phyloP scores from a whole-genome alignment of 495 filamentous ascomycete genomes.

The Aspergillus kassunensis region DNA sequence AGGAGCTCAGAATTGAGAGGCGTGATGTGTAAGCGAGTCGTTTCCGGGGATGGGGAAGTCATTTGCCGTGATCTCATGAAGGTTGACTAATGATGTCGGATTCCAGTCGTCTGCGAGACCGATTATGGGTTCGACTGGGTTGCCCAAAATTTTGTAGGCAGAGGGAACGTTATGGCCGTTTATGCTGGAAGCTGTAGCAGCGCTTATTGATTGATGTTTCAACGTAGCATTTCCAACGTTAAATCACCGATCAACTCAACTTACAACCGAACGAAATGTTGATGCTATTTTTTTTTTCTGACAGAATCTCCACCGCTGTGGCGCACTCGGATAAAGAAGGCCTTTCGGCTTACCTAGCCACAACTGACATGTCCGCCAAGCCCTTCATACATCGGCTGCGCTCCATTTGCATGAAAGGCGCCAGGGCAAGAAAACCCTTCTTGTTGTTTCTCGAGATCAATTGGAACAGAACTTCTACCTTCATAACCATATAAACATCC shows the following conservation, averaged over 20 bases:
- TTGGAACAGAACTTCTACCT: not conserved
- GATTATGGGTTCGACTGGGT: no score
- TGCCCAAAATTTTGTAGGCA: no score
- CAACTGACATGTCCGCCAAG: conserved; percentile 13
- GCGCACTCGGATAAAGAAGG: conserved; percentile 9
- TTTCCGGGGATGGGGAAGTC: conserved; percentile 27
- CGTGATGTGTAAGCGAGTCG: conserved; percentile 76
- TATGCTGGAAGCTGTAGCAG: no score
- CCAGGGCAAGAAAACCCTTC: not conserved
- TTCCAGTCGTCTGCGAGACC: no score
- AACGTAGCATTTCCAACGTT: no score
- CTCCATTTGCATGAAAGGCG: not conserved
- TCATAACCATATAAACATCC: no score
- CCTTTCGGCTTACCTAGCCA: no score
- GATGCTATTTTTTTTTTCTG: not conserved
- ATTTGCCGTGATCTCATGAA: conserved; percentile 10
- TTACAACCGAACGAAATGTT: not conserved
- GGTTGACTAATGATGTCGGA: not conserved
- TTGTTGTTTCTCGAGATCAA: not conserved
- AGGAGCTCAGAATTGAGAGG: conserved; percentile 74
- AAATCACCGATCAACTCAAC: no score
- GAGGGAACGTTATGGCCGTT: no score
- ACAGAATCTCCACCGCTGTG: conserved; percentile 13
- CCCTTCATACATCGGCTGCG: conserved; percentile 1
- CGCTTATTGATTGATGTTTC: no score